Evolutionary conservation across 2,329 filamentous ascomycete genomes (phyloP).

Genomic region (Parafenestella ontariensis): DNA sequence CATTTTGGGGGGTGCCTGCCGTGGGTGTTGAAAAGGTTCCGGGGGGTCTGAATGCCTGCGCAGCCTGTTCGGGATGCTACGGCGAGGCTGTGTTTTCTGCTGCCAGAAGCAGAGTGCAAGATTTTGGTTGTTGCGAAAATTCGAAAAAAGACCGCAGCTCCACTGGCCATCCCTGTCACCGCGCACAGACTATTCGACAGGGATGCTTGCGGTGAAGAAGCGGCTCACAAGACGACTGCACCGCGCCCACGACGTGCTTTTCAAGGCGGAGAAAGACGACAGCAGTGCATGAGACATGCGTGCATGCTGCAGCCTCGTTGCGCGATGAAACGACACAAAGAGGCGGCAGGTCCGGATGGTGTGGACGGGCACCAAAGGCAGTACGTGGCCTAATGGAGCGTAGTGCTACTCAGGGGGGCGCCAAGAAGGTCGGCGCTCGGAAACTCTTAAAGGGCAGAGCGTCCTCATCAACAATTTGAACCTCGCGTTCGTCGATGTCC

Average conservation of each 20-base stretch:
- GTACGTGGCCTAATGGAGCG: conserved; percentile 18
- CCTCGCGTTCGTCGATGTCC: conserved; percentile 25
- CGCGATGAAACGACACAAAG: conserved; percentile 1
- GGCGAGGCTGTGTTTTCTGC: conserved; percentile 16
- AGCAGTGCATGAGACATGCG: neutral
- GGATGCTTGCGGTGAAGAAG: conserved; percentile 11
- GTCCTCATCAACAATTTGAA: conserved; percentile 12
- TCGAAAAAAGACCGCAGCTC: conserved; percentile 18
- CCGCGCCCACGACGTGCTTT: neutral
- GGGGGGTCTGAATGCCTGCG: conserved; percentile 3
- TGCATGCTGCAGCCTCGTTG: conserved; percentile 6
- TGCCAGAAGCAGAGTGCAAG: conserved; percentile 32
- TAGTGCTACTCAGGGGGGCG: conserved; percentile 36
- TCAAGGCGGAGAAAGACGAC: neutral
- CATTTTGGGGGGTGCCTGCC: conserved; percentile 32
- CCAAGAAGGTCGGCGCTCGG: conserved; percentile 28
- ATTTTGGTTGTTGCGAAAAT: conserved; percentile 24
- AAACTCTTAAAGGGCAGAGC: conserved; percentile 17
- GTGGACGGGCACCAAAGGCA: neutral
- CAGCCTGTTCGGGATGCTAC: conserved; percentile 1
- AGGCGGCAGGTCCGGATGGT: neutral
- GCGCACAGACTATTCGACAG: conserved; percentile 14
- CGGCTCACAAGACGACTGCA: conserved; percentile 5
- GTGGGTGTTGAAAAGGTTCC: neutral
- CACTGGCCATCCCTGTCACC: conserved; percentile 9